Base-by-base conservation (phyloP, 225 moss, liverwort and hornwort genomes). In the Pseudoscleropodium purum region DNA sequence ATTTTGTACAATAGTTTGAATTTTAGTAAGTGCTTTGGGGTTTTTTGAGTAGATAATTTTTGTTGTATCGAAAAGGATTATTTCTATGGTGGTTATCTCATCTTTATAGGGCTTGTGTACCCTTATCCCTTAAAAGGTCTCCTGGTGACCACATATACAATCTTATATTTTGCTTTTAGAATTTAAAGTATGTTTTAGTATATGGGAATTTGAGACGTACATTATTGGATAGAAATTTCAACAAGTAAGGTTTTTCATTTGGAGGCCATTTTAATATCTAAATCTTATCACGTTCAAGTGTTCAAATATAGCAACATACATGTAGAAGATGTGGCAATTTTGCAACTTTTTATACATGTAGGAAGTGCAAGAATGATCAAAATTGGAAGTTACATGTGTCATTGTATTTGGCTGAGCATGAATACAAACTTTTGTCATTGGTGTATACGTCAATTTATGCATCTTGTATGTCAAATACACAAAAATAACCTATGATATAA, bases 21-120 rank as follows among this genome's bases (percentile, higher is more conserved):
- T 6, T 45, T 2, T 2, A 13, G 5, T 27, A 5, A 41, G 13
- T 41, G 15, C 1, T 41, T 15, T 14, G 3, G n/a, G 7, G 3
- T 8, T 26, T 41, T 41, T 26, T 2, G 2, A 27, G 8, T 72
- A 26, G 5, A 41, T 41, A 26, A 72, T 41, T 39, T 4, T 26
- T 5, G 9, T 9, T 73, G 26, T 15, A 15, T 3, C 2, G 0
- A 1, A 27, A 43, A 39, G 16, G 43, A 6, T 43, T 9, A 29
- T 73, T 27, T 43, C 0, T 1, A 16, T 2, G 1, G 2, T 72
- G 26, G 27, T 3, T 2, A 65, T 5, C 5, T 2, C 1, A 2
- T 36, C 20, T 3, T 37, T 68, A 4, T 4, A 39, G 1, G 13
- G 1, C 13, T 23, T 59, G 9, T 21, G 21, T 21, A 59, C 7